Percentiles rank a stretch among this genome's conserved stretches.
phyloP scores from a whole-genome alignment of 495 filamentous ascomycete genomes.

The Talaromyces borbonicus region DNA sequence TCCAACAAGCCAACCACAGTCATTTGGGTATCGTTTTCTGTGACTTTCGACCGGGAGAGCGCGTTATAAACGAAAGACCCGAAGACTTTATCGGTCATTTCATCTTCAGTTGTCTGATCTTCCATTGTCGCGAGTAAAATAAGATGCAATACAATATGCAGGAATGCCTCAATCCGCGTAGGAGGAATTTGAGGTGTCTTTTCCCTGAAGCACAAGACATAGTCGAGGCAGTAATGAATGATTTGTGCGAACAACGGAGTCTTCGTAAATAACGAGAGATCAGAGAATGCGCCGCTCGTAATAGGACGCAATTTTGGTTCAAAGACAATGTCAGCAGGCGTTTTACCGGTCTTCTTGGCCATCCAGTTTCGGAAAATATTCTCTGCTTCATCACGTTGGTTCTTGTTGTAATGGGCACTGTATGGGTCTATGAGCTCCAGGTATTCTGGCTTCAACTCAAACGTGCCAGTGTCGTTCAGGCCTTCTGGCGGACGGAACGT shows the following conservation, averaged over 20 bases:
- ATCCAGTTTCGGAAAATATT: conserved; percentile 74
- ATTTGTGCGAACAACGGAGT: conserved; percentile 84
- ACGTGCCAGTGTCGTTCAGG: conserved; percentile 82
- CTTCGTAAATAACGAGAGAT: conserved; percentile 65
- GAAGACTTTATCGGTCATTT: conserved; percentile 32
- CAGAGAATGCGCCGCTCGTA: conserved; percentile 60
- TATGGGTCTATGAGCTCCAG: conserved; percentile 87
- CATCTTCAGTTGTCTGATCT: conserved; percentile 54
- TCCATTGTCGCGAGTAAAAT: conserved; percentile 74
- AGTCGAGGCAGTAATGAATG: conserved; percentile 77
- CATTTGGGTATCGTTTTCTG: conserved; percentile 41
- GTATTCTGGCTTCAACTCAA: conserved; percentile 79
- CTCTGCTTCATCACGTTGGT: conserved; percentile 94
- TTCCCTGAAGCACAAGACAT: conserved; percentile 54
- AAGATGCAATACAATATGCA: conserved; percentile 85
- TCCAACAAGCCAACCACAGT: conserved; percentile 72
- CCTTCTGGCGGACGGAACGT: conserved; percentile 85
- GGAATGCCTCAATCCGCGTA: conserved; percentile 79
- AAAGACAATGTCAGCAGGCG: conserved; percentile 77
- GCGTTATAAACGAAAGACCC: conserved; percentile 62
- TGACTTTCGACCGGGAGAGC: conserved; percentile 47
- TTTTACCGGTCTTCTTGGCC: conserved; percentile 78
- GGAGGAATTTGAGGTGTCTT: conserved; percentile 61
- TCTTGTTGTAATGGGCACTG: conserved; percentile 87
- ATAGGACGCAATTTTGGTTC: conserved; percentile 82